Evolutionary conservation across 306 rosid genomes (phyloP), one percentile per base, ranked within the genome.

Genomic region (Fagus sylvatica): DNA sequence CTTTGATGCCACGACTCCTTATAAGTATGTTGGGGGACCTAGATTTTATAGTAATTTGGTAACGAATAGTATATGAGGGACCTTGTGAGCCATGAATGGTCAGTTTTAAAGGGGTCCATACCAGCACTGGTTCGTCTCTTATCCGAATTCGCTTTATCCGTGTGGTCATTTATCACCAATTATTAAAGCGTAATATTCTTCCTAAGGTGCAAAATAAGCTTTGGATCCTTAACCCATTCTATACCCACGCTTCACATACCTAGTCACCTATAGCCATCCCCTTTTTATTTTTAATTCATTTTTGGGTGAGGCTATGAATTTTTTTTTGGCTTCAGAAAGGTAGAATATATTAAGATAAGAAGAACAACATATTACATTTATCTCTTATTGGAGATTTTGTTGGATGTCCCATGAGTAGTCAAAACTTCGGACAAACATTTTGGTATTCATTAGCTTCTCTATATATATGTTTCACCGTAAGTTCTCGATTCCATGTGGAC

Each of bases 111-210:
- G 79, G 87, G 88, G 84, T 77, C 86, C 84, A 79, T 43, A 36
- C 69, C 0, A 74, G 83, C 84, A 76, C 76, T 61, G 80, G 82
- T 85, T 80, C 82, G 73, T 77, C 89, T 74, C 88, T 81, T 85
- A 82, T 80, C 89, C 57, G 74, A 78, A 62, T 71, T 80, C 85
- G 28, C 91, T 86, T 90, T 87, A 75, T 80, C 82, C 74, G 87
- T 79, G 39, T 84, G 74, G 89, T 86, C 90, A 84, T 84, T 86
- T 77, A 72, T 84, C 90, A 84, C 78, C 89, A 90, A 87, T 87
- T 82, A 90, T 87, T 87, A 84, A 84, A 90, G 84, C 68, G 4
- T 82, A 82, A 84, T 90, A 87, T 90, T 79, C 84, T 71, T 86
- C 86, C 81, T 78, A 80, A 61, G 57, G 65, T 85, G 40, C 66